Percentiles rank a stretch among this genome's conserved stretches.
Evolutionary conservation across 2,329 filamentous ascomycete species (phyloP).

Genomic region (Periconia sp.): DNA sequence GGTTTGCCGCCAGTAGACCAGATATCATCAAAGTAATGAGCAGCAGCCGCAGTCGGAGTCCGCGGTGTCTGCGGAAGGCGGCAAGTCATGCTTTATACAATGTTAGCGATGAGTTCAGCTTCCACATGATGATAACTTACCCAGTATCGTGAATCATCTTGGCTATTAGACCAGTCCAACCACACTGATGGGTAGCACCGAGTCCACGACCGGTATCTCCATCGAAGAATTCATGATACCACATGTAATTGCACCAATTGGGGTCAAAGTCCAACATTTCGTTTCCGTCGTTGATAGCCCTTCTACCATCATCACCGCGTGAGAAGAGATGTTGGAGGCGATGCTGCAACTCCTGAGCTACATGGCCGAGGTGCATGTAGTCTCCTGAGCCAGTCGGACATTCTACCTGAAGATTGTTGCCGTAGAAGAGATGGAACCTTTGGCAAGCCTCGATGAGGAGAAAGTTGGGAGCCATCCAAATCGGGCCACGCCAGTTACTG

Average conservation of each 20-base stretch:
- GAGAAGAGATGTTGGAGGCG: constrained; percentile 91
- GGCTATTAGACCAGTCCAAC: constrained; percentile 94
- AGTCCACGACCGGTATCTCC: constrained; percentile 88
- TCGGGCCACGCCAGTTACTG: constrained; percentile 94
- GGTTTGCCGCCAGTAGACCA: constrained; percentile 63
- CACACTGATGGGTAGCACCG: constrained; percentile 91
- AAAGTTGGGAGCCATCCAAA: constrained; percentile 97
- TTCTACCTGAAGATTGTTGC: constrained; percentile 84
- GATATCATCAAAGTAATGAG: constrained; percentile 95
- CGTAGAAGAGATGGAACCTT: constrained; percentile 95
- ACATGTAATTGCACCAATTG: constrained; percentile 90
- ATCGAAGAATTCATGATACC: constrained; percentile 98
- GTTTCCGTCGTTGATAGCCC: constrained; percentile 85
- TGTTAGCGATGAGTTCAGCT: background rate
- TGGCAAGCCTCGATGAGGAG: constrained; percentile 92
- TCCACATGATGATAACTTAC: constrained; percentile 58
- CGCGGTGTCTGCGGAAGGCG: constrained; percentile 92
- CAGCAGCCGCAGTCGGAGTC: constrained; percentile 80
- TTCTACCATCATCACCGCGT: constrained; percentile 80
- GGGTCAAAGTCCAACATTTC: constrained; percentile 89
- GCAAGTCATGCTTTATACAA: constrained; percentile 72
- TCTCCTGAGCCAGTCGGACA: constrained; percentile 94
- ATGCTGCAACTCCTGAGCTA: constrained; percentile 94
- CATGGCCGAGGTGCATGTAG: constrained; percentile 93
- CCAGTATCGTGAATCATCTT: constrained; percentile 98